A percentile compares a stretch with the other conserved stretches of the same genome.
These are phyloP conservation scores for Symbiodinium pilosum DNA, from an alignment of 73 alveolate genomes.

Conservation along the genomic window DNA sequence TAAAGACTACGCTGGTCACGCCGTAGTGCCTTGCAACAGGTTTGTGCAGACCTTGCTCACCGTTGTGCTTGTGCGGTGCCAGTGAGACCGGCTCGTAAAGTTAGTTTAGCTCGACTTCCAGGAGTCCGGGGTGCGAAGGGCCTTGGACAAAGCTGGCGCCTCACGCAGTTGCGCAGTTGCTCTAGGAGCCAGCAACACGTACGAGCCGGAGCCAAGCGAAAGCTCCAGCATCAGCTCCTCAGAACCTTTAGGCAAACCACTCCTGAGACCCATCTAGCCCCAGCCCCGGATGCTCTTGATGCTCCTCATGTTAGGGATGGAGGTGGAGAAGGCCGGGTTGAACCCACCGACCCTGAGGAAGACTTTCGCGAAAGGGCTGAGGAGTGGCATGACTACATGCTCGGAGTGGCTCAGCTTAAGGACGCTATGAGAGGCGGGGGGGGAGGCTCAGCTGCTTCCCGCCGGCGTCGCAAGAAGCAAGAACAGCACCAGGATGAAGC, in stretches of 20 bases:
- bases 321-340: not conserved
- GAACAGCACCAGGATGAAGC: no score
- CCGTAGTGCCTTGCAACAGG: not conserved
- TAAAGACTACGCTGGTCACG: not conserved
- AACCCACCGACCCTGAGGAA: not conserved
- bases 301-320: not conserved
- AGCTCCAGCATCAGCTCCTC: not conserved
- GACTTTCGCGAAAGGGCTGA: not conserved
- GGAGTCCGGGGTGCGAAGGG: not conserved
- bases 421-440: no score
- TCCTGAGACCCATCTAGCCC: no score
- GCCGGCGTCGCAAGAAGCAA: no score
- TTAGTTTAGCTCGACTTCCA: not conserved
- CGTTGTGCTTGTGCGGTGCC: not conserved
- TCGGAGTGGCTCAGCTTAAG: not conserved
- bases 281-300: not conserved
- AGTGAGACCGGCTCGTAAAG: not conserved
- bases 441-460: no score
- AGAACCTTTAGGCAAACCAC: not conserved
- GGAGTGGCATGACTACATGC: not conserved
- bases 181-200: not conserved
- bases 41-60: not conserved
- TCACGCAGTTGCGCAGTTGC: not conserved
- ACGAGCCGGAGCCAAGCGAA: not conserved
- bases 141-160: not conserved